phyloP scores from a whole-genome alignment of 2,329 filamentous ascomycete species.

The Fusarium duplospermum region DNA sequence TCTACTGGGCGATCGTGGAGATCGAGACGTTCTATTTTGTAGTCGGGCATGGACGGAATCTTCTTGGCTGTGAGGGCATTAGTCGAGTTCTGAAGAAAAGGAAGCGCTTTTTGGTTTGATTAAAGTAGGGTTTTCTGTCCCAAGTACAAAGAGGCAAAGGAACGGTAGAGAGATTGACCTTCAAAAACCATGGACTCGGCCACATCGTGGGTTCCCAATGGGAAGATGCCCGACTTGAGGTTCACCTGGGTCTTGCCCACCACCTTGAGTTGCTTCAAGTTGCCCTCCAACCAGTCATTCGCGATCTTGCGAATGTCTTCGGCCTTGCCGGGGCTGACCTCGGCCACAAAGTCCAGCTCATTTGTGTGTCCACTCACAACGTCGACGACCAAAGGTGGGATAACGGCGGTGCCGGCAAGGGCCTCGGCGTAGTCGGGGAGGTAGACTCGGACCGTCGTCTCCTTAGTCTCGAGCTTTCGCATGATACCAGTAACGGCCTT shows the following conservation, averaged over 20 bases:
- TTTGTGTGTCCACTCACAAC: conserved; percentile 84
- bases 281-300: conserved; percentile 89
- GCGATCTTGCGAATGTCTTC: conserved; percentile 83
- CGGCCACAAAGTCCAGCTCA: conserved; percentile 80
- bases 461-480: conserved; percentile 77
- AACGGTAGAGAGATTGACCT: conserved; percentile 80
- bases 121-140: conserved; percentile 65
- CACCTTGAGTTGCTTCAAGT: conserved; percentile 76
- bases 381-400: conserved; percentile 81
- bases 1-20: conserved; percentile 76
- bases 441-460: conserved; percentile 79
- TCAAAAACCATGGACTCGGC: conserved; percentile 82
- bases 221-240: conserved; percentile 82
- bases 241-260: conserved; percentile 78
- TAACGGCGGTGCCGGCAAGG: conserved; percentile 78
- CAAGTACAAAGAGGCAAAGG: conserved; percentile 71
- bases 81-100: conserved; percentile 41
- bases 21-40: conserved; percentile 84
- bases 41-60: conserved; percentile 81
- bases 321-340: conserved; percentile 80
- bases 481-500: conserved; percentile 84
- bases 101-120: conserved; percentile 39
- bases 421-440: conserved; percentile 85
- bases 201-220: conserved; percentile 80
- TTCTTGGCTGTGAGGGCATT: conserved; percentile 66